Evolutionary conservation across 306 rosid species (phyloP).

Genomic region (Castanea mollissima): DNA sequence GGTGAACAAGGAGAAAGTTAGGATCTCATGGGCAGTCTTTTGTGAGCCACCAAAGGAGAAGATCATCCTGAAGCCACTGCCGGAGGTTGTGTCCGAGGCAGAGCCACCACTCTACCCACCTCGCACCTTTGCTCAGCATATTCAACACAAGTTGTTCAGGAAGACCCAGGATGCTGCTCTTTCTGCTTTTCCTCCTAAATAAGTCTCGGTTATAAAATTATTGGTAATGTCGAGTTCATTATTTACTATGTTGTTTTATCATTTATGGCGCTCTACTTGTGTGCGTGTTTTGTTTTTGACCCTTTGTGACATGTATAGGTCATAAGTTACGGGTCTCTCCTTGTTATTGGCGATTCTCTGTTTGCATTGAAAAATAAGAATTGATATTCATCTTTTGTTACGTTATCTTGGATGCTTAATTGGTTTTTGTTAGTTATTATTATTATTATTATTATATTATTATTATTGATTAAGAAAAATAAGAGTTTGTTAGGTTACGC

Average conservation of each 20-base stretch:
- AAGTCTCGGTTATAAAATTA: not conserved
- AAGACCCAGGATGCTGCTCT: slow-evolving; percentile 34
- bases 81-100: slow-evolving; percentile 47
- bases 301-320: not conserved
- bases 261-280: not conserved
- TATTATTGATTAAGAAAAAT: too few species aligned
- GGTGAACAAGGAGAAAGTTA: slow-evolving; percentile 81
- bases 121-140: slow-evolving; percentile 80
- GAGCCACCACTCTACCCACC: slow-evolving; percentile 67
- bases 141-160: slow-evolving; percentile 72
- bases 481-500: too few species aligned
- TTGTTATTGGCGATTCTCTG: not conserved
- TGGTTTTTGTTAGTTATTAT: too few species aligned
- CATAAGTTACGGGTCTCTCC: not conserved
- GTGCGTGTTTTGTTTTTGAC: not conserved
- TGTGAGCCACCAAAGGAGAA: slow-evolving; percentile 91
- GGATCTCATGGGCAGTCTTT: slow-evolving; percentile 91
- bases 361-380: not conserved
- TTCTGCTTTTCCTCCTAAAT: not conserved
- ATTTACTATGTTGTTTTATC: not conserved
- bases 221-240: not conserved
- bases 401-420: too few species aligned
- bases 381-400: not conserved
- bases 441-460: too few species aligned
- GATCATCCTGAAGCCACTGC: slow-evolving; percentile 72